A percentile compares a stretch with the other conserved stretches of the same genome.
Conservation (phyloP, 768 basidiomycete genomes). For the Boletales sp. region DNA sequence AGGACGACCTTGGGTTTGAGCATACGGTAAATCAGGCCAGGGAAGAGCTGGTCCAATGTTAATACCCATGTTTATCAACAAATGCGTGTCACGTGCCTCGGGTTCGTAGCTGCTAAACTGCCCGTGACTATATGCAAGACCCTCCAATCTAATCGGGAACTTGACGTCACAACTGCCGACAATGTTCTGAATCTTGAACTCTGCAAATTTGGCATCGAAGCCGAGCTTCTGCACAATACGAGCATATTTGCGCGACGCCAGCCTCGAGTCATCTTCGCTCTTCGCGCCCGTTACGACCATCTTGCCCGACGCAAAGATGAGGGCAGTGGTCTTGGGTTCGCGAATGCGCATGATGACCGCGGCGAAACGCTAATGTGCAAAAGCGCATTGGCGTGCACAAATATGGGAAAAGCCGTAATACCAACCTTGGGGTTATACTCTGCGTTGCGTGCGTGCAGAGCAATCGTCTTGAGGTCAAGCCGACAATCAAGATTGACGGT, state of each 20-base stretch:
- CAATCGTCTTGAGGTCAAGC: slow-evolving; percentile 97
- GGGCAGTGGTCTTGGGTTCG: slow-evolving; percentile 98
- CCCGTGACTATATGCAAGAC: slow-evolving; percentile 95
- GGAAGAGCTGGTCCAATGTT: slow-evolving; percentile 70
- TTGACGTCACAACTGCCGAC: slow-evolving; percentile 98
- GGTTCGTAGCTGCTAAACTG: slow-evolving; percentile 98
- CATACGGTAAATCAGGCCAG: slow-evolving; percentile 99
- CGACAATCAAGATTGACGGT: slow-evolving; percentile 98
- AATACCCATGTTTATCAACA: background rate
- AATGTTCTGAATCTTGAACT: slow-evolving; percentile 99
- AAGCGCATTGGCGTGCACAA: slow-evolving; percentile 59
- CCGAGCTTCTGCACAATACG: slow-evolving; percentile 99
- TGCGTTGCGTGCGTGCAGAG: slow-evolving; percentile 94
- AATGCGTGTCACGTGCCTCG: slow-evolving; percentile 58
- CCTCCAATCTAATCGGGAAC: slow-evolving; percentile 97
- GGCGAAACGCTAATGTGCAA: slow-evolving; percentile 92
- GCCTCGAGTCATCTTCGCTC: slow-evolving; percentile 94
- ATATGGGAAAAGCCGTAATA: slow-evolving; percentile 39
- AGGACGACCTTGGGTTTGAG: slow-evolving; percentile 99
- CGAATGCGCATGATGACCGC: slow-evolving; percentile 99
- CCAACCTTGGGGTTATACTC: slow-evolving; percentile 99
- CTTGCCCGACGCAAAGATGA: slow-evolving; percentile 99
- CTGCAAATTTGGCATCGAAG: slow-evolving; percentile 98
- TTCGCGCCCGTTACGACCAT: slow-evolving; percentile 99
- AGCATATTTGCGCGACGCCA: slow-evolving; percentile 98